phyloP scores from a whole-genome alignment of 2,329 filamentous ascomycete genomes.

The Teratosphaeria epicoccoides region DNA sequence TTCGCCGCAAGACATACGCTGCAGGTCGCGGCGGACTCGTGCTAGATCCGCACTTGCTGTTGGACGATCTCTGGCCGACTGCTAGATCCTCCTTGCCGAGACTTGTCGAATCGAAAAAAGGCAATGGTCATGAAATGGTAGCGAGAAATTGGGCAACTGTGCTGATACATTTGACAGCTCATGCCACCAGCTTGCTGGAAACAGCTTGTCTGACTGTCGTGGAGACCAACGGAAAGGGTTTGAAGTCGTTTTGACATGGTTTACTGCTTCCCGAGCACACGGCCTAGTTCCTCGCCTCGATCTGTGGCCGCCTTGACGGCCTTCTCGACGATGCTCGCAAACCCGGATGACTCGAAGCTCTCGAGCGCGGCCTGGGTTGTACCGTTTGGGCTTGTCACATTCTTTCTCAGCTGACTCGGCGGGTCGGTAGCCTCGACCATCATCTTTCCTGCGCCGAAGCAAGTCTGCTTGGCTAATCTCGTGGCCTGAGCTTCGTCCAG shows the following conservation, averaged over 20 bases:
- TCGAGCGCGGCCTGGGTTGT: slow-evolving; percentile 20
- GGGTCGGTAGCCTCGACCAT: slow-evolving; percentile 14
- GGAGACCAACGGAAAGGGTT: no score
- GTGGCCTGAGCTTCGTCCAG: slow-evolving; percentile 18
- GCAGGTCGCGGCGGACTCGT: no score
- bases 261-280: slow-evolving; percentile 15
- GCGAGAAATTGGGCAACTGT: no score
- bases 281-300: slow-evolving; percentile 17
- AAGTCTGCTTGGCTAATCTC: slow-evolving; percentile 18
- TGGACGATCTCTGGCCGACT: no score
- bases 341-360: slow-evolving; percentile 17
- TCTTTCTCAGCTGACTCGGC: slow-evolving; percentile 18
- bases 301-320: slow-evolving; percentile 18
- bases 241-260: not conserved
- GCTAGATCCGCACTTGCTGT: no score
- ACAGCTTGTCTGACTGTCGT: no score
- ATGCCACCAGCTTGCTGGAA: no score
- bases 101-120: no score
- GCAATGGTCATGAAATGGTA: no score
- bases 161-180: no score
- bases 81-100: no score
- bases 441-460: slow-evolving; percentile 21
- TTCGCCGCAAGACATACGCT: no score
- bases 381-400: slow-evolving; percentile 21
- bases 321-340: slow-evolving; percentile 16